phyloP scores from a whole-genome alignment of 2,329 filamentous ascomycete species.

The Trichoderma afroharzianum region DNA sequence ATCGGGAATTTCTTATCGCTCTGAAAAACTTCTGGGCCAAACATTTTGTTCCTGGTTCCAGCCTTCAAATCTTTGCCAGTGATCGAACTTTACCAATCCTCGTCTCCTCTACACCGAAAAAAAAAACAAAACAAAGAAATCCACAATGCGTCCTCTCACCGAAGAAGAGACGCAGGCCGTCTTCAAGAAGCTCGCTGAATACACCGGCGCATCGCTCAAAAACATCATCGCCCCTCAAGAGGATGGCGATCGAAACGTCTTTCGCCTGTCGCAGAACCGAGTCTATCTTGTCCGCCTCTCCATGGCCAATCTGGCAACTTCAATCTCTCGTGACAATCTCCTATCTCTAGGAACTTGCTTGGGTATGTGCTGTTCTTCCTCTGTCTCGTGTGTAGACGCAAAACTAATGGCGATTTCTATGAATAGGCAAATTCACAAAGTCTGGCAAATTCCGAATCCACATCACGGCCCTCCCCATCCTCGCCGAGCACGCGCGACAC shows the following conservation, averaged over 20 bases:
- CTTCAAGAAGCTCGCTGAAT: slow-evolving; percentile 90
- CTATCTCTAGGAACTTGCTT: slow-evolving; percentile 87
- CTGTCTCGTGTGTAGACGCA: not conserved
- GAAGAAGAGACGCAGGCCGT: slow-evolving; percentile 76
- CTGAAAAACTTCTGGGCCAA: slow-evolving; percentile 10
- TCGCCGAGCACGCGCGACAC: slow-evolving; percentile 87
- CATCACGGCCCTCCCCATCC: slow-evolving; percentile 81
- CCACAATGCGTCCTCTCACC: slow-evolving; percentile 72
- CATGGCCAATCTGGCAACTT: slow-evolving; percentile 86
- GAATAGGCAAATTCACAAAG: slow-evolving; percentile 85
- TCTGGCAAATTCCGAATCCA: slow-evolving; percentile 93
- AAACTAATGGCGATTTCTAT: not conserved
- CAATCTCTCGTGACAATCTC: slow-evolving; percentile 75
- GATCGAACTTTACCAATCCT: not conserved
- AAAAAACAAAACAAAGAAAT: no score
- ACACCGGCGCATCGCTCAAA: slow-evolving; percentile 82
- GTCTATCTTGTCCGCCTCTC: slow-evolving; percentile 91
- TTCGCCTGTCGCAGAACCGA: slow-evolving; percentile 75
- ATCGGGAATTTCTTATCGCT: slow-evolving; percentile 12
- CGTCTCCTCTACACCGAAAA: not conserved
- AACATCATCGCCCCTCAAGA: slow-evolving; percentile 74
- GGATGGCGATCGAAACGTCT: slow-evolving; percentile 76
- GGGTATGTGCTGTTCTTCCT: slow-evolving; percentile 37
- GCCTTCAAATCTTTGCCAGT: not conserved
- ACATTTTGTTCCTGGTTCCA: not conserved